Percentiles rank a stretch among this genome's conserved stretches.
Evolutionary conservation across 306 rosid species (phyloP).

Genomic region (Adenanthera pavonina): DNA sequence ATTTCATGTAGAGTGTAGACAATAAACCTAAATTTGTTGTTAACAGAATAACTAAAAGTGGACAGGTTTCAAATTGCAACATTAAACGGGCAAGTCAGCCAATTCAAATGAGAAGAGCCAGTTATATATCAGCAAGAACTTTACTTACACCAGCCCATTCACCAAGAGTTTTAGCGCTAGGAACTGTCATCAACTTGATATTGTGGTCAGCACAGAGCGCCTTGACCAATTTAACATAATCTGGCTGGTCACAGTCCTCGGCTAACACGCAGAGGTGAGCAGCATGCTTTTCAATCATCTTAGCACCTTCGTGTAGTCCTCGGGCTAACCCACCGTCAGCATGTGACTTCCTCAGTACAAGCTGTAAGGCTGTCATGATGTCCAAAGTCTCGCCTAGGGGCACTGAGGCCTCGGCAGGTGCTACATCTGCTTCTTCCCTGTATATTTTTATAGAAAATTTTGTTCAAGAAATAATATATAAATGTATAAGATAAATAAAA

Average conservation of each 20-base stretch:
- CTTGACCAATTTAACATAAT: conserved; percentile 78
- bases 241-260: conserved; percentile 86
- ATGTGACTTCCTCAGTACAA: conserved; percentile 79
- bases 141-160: conserved; percentile 92
- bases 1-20: not conserved
- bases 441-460: not conserved
- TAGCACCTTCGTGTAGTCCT: conserved; percentile 83
- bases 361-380: conserved; percentile 69
- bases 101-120: not conserved
- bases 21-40: not conserved
- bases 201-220: conserved; percentile 85
- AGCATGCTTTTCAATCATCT: conserved; percentile 80
- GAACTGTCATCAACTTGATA: conserved; percentile 70
- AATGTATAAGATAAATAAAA: not conserved
- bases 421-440: conserved; percentile 45
- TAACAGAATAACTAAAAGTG: not conserved
- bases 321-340: conserved; percentile 81
- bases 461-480: not conserved
- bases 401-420: conserved; percentile 22
- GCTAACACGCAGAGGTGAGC: conserved; percentile 87
- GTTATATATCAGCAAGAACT: not conserved
- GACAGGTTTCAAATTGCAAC: not conserved
- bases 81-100: no score
- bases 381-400: conserved; percentile 53
- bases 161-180: conserved; percentile 85